These are phyloP conservation scores for Didymella sp. DNA, from an alignment of 2,329 filamentous ascomycete genomes.

Conservation along the genomic window DNA sequence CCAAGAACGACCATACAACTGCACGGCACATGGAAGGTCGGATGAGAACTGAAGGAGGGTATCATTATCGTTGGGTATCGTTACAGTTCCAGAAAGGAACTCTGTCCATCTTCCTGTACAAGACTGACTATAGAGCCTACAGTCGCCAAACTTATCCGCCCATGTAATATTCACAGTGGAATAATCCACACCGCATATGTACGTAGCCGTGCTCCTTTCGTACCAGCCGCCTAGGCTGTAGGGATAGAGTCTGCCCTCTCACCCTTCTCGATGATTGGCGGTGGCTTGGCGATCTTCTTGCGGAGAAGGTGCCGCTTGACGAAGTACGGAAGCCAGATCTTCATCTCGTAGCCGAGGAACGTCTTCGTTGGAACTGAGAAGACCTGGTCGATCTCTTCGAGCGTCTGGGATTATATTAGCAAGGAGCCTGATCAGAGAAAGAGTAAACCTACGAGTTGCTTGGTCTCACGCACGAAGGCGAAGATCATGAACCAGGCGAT, in stretches of 20 bases:
- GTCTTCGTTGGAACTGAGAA: conserved; percentile 46
- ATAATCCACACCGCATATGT: too few species aligned
- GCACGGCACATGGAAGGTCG: too few species aligned
- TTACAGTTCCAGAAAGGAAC: not conserved
- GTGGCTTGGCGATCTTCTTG: conserved; percentile 48
- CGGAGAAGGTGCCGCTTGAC: conserved; percentile 51
- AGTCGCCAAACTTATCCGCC: not conserved
- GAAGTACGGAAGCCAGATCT: conserved; percentile 52
- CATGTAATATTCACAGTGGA: not conserved
- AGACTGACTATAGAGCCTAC: not conserved
- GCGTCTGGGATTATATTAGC: not conserved
- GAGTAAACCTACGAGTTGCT: conserved; percentile 37
- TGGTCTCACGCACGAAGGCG: conserved; percentile 51
- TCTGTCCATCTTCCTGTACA: not conserved
- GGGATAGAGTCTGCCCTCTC: conserved; percentile 13
- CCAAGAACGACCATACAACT: too few species aligned
- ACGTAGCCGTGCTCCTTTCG: not conserved
- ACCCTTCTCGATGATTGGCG: conserved; percentile 48
- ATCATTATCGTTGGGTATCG: conserved; percentile 13
- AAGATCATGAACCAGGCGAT: conserved; percentile 51
- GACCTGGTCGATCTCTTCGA: conserved; percentile 29
- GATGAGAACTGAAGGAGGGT: not conserved
- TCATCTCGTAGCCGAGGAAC: conserved; percentile 51
- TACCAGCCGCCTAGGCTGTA: not conserved
- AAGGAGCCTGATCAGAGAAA: conserved; percentile 21